Base-by-base conservation (phyloP, 2,329 filamentous ascomycete species). In the Gnomoniopsis smithogilvyi region DNA sequence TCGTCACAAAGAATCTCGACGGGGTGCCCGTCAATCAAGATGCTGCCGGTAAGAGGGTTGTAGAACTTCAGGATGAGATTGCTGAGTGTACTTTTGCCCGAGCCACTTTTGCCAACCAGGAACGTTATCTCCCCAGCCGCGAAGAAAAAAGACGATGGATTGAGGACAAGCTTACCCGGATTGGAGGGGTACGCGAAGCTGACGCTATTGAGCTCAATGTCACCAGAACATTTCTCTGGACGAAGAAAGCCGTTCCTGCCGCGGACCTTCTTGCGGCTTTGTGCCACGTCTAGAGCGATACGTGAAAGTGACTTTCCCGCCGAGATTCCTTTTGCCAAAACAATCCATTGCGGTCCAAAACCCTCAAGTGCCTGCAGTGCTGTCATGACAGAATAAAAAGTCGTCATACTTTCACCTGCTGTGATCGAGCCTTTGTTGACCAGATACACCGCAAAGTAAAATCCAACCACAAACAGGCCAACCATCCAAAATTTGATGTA, bases 81-180 rank as follows among this genome's bases (percentile, higher is more conserved):
- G 1, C 89, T 87, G 1, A 98, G 69, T 0, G 94, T 98, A 65
- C 92, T 96, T 72, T 98, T 98, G 0, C 94, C 94, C 2, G 91
- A 96, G 0, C 95, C 95, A 67, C 92, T 96, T 66, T 82, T 83
- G 0, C 94, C 95, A 52, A 97, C 84, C 2, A 98, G 79, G 67
- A 95, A 97, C 0, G 87, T 91, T 3, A 88, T 85, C 62, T 90
- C 79, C 0, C 90, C 88, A 0, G 88, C 80, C 0, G 86, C 83
- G 59, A 98, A 94, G 64, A 80, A 82, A 62, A 97, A 81, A 0
- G 80, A 86, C 0, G 84, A 82, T 7, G 81, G 74, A 1, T 81
- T 73, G 11, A 97, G 77, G 1, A 88, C 86, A 0, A 73, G 69
- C 19, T 82, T 80, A 1, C 81, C 73, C 0, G 83, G 83, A 50